Evolutionary conservation across 306 rosid genomes (phyloP).

Genomic region (Gastrolobium bilobum): DNA sequence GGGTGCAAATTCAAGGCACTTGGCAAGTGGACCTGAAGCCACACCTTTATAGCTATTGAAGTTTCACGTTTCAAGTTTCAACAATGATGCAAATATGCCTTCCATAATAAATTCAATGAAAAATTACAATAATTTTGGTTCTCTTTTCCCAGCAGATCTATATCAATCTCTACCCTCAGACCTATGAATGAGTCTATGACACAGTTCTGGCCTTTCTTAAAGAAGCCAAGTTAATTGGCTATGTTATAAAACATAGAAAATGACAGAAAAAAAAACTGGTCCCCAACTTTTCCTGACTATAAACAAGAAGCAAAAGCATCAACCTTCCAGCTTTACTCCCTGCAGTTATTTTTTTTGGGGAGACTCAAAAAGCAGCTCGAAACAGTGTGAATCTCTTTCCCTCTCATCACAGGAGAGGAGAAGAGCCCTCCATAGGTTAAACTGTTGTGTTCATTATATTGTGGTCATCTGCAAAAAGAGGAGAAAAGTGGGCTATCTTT

Average conservation of each 20-base stretch:
- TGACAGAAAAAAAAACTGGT: conserved; percentile 69
- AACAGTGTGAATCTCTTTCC: conserved; percentile 56
- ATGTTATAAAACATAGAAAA: conserved; percentile 54
- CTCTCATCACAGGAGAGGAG: conserved; percentile 57
- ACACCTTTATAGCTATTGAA: conserved; percentile 45
- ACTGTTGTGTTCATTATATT: conserved; percentile 58
- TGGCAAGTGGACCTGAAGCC: conserved; percentile 41
- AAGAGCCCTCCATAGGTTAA: conserved; percentile 58
- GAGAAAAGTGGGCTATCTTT: conserved; percentile 76
- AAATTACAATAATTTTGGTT: conserved; percentile 41
- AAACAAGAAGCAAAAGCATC: conserved; percentile 65
- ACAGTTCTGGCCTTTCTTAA: conserved; percentile 68
- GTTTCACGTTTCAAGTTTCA: conserved; percentile 38
- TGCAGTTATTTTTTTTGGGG: conserved; percentile 74
- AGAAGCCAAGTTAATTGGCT: conserved; percentile 67
- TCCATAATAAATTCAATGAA: conserved; percentile 48
- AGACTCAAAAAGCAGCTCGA: conserved; percentile 67
- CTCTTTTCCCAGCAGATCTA: conserved; percentile 55
- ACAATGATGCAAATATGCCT: conserved; percentile 53
- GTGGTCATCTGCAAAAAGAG: conserved; percentile 60
- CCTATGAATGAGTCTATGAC: conserved; percentile 62
- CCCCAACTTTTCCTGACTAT: conserved; percentile 62
- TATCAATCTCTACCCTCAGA: conserved; percentile 54
- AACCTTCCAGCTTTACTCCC: conserved; percentile 72
- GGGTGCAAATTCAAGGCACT: conserved; percentile 43